phyloP scores from a whole-genome alignment of 495 filamentous ascomycete species.

The Penicillium parvum region DNA sequence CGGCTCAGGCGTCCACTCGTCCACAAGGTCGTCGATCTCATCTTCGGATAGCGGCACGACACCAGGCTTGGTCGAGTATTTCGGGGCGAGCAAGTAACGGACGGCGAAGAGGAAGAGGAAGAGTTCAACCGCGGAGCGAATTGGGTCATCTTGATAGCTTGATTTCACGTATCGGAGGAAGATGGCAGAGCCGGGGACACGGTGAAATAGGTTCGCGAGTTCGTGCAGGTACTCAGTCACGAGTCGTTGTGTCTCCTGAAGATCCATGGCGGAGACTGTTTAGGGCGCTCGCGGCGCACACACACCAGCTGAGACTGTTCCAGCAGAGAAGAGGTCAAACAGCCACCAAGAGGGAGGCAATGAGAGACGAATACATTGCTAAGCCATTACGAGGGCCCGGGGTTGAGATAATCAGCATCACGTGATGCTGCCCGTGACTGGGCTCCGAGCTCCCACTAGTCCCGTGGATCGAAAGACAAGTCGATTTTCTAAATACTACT shows the following conservation, averaged over 20 bases:
- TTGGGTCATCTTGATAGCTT: conserved; percentile 95
- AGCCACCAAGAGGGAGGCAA: neutral
- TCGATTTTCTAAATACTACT: no score
- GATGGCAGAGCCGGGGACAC: conserved; percentile 88
- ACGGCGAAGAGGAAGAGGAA: conserved; percentile 95
- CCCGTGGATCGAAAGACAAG: no score
- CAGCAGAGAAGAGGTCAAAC: neutral
- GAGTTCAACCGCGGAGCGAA: conserved; percentile 88
- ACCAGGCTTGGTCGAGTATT: conserved; percentile 84
- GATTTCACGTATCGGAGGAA: conserved; percentile 91
- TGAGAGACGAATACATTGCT: neutral
- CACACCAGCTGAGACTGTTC: neutral
- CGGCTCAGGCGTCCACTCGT: conserved; percentile 95
- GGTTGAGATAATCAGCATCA: conserved; percentile 1
- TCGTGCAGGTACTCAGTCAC: conserved; percentile 61
- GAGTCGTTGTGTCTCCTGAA: conserved; percentile 72
- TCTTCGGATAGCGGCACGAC: conserved; percentile 86
- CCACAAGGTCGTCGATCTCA: conserved; percentile 95
- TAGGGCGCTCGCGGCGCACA: conserved; percentile 18
- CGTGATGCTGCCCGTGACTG: conserved; percentile 3
- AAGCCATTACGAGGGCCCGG: conserved; percentile 1
- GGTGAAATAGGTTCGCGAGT: conserved; percentile 71
- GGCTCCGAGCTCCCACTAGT: neutral
- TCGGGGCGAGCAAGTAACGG: conserved; percentile 84
- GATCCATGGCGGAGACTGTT: conserved; percentile 56